These are phyloP conservation scores for Erythrophleum ivorense DNA, from an alignment of 331 rosid genomes.

Conservation along the genomic window DNA sequence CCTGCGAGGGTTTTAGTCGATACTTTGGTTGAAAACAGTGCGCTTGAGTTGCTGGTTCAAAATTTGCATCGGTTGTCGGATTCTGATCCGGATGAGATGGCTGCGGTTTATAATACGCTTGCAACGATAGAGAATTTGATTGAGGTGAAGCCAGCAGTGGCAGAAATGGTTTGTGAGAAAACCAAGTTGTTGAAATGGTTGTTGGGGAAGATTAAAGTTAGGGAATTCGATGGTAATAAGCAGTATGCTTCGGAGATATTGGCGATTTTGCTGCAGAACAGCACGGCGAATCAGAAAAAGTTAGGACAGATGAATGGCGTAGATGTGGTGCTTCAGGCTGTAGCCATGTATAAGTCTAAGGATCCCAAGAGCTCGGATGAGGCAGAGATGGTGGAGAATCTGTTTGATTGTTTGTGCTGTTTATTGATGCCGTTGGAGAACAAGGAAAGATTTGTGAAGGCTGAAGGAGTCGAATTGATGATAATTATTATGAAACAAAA, in stretches of 20 bases:
- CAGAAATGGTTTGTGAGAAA: conserved; percentile 83
- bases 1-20: conserved; percentile 80
- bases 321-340: conserved; percentile 91
- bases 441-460: conserved; percentile 91
- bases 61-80: conserved; percentile 71
- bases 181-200: conserved; percentile 84
- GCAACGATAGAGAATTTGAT: conserved; percentile 86
- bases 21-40: conserved; percentile 70
- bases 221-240: conserved; percentile 86
- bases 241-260: conserved; percentile 92
- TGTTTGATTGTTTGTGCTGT: conserved; percentile 92
- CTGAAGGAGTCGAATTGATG: conserved; percentile 99
- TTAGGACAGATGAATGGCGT: conserved; percentile 96
- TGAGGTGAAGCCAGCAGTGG: conserved; percentile 90
- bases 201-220: conserved; percentile 81
- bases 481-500: conserved; percentile 92
- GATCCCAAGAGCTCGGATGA: conserved; percentile 91
- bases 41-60: conserved; percentile 78
- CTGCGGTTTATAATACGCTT: conserved; percentile 69
- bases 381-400: conserved; percentile 93
- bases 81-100: conserved; percentile 74
- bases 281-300: conserved; percentile 73
- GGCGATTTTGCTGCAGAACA: conserved; percentile 87
- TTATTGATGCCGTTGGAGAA: conserved; percentile 92
- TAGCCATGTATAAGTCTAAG: conserved; percentile 89